Percentiles rank a stretch among this genome's conserved stretches.
phyloP scores from a whole-genome alignment of 2,329 filamentous ascomycete species.

The Aspergillus brunneoviolaceus region DNA sequence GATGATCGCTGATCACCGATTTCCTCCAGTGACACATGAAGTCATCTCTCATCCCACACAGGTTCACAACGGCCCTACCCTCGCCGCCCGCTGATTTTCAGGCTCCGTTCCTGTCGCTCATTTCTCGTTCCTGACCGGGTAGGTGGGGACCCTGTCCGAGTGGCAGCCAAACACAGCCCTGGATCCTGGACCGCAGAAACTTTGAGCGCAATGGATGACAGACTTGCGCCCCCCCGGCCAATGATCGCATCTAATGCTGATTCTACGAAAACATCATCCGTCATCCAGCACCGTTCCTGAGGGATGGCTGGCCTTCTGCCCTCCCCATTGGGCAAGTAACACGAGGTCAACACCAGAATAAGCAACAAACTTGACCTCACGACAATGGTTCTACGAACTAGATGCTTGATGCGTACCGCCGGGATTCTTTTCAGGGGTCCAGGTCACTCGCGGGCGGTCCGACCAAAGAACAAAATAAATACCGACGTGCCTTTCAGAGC shows the following conservation, averaged over 20 bases:
- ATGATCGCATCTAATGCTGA: neutral
- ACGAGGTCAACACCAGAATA: neutral
- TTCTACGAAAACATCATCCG: neutral
- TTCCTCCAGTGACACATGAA: constrained; percentile 11
- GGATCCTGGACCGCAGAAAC: neutral
- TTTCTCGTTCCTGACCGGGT: constrained; percentile 20
- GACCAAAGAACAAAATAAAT: neutral
- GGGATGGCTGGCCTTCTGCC: neutral
- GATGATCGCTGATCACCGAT: neutral
- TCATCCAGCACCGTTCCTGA: neutral
- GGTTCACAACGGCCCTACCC: constrained; percentile 4
- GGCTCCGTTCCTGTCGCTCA: constrained; percentile 13
- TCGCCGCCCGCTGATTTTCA: constrained; percentile 12
- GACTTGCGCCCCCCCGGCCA: neutral
- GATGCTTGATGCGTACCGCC: neutral
- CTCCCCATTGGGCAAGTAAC: neutral
- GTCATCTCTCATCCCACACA: constrained; percentile 13
- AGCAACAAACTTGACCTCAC: neutral
- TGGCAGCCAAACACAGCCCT: neutral
- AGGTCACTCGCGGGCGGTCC: neutral
- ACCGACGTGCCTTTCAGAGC: neutral
- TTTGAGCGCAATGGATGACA: neutral
- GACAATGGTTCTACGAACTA: neutral
- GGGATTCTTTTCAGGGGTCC: neutral
- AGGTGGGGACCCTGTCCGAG: constrained; percentile 3